Base-by-base conservation (phyloP, 2,329 filamentous ascomycete genomes). In the Daldinia eschscholtzii region DNA sequence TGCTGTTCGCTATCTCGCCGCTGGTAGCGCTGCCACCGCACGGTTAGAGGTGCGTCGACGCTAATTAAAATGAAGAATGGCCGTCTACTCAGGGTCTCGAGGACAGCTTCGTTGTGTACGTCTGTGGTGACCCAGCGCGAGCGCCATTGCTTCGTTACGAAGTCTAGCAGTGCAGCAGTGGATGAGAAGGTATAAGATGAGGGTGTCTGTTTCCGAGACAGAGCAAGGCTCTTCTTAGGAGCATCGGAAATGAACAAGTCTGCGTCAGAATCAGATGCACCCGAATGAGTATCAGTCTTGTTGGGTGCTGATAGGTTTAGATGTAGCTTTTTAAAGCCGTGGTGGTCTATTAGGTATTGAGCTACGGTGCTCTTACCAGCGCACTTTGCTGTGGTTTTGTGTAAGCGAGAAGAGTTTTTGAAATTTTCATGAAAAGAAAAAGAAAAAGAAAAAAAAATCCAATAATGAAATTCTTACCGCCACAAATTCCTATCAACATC, bases 31-130 rank as follows among this genome's bases (percentile, higher is more conserved):
- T 87, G 86, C 92, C 93, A 98, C 59, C 96, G 91, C 50, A 95
- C 84, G 57, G 88, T 92, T 52, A 98, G 86, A 1, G 96, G 96
- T 4, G 94, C 95, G 80, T 98, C 95, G 55, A 98, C 90, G 79
- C 93, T 95, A 76, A 99, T 85, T 37, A 98, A 88, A 57, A 99
- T 87, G 84, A 98, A 98, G 83, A 97, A 98, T 0, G 96, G 96
- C 6, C 96, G 88, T 20, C 91, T 87, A 67, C 90, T 83, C 57
- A 98, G 89, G 26, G 89, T 86, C 74, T 98, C 93, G 4, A 97
- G 87, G 6, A 91, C 87, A 2, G 80, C 79, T 73, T 94, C 91
- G 73, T 90, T 89, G 82, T 90, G 88, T 70, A 98, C 90, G 77
- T 96, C 91, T 2, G 92, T 96, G 2, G 91, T 96, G 15, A 98